Evolutionary conservation across 805 yeast species (phyloP).

Genomic region (Wickerhamiella alocasiicola): DNA sequence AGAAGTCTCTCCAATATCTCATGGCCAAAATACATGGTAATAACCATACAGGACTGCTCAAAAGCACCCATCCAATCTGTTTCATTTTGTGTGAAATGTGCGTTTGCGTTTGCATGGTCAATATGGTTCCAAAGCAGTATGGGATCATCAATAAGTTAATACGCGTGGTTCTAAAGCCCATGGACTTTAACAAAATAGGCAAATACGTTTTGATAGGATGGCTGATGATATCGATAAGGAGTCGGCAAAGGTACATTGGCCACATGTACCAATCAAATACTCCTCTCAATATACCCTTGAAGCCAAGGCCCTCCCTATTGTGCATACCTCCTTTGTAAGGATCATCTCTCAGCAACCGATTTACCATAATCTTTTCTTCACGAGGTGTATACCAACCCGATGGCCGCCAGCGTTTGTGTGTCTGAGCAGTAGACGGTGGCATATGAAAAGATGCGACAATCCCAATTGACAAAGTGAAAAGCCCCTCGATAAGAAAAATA

Average conservation of each 20-base stretch:
- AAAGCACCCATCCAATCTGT: conserved; percentile 14
- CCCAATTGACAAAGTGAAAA: conserved; percentile 44
- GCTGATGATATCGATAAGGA: conserved; percentile 33
- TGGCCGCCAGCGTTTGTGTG: conserved; percentile 37
- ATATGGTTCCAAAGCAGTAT: conserved; percentile 23
- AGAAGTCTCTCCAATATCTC: conserved; percentile 21
- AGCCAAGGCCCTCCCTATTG: conserved; percentile 41
- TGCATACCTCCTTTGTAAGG: conserved; percentile 54
- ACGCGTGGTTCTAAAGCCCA: conserved; percentile 41
- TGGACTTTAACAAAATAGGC: conserved; percentile 35
- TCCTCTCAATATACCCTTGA: conserved; percentile 32
- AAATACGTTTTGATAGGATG: conserved; percentile 33
- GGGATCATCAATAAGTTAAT: conserved; percentile 46
- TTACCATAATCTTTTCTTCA: conserved; percentile 47
- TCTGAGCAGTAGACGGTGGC: conserved; percentile 46
- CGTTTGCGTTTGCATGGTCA: conserved; percentile 20
- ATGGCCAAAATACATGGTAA: conserved; percentile 16
- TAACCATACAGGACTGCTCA: conserved; percentile 17
- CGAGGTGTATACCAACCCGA: conserved; percentile 43
- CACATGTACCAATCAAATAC: conserved; percentile 40
- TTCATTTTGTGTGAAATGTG: conserved; percentile 11
- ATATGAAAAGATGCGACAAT: conserved; percentile 34
- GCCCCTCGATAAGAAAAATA: conserved; percentile 54
- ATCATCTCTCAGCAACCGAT: conserved; percentile 49
- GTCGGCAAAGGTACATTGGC: conserved; percentile 42